Conservation (phyloP, 176 grass and related monocot genomes). For the Tillandsia leiboldiana region DNA sequence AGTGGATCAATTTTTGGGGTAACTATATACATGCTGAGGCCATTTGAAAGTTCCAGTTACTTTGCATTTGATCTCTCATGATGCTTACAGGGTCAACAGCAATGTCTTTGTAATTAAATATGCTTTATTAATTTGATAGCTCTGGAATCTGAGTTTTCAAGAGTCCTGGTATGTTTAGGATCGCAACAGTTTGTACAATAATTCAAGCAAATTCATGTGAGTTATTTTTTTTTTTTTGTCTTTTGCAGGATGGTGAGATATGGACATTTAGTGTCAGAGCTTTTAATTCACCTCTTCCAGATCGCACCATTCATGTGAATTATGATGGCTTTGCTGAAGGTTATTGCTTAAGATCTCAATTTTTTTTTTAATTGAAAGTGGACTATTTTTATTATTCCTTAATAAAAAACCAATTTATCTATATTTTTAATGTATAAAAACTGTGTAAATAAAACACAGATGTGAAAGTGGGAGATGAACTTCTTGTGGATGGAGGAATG, state of each 20-base stretch:
- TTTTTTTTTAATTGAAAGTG: slow-evolving; percentile 1
- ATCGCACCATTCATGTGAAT: slow-evolving; percentile 79
- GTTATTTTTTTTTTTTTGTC: not conserved
- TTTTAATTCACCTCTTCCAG: slow-evolving; percentile 71
- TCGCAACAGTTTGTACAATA: too few relatives aligned
- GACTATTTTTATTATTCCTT: not conserved
- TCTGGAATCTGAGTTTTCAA: too few relatives aligned
- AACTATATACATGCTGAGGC: too few relatives aligned
- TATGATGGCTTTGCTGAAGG: slow-evolving; percentile 98
- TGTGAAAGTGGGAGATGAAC: slow-evolving; percentile 85
- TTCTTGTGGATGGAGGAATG: slow-evolving; percentile 97
- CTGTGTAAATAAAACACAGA: slow-evolving; percentile 37
- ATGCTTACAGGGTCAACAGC: too few relatives aligned
- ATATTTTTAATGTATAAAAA: not conserved
- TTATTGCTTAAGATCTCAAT: slow-evolving; percentile 22
- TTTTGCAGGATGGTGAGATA: slow-evolving; percentile 91
- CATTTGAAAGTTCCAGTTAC: too few relatives aligned
- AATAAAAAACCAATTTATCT: not conserved
- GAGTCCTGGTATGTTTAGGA: too few relatives aligned
- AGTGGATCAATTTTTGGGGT: too few relatives aligned
- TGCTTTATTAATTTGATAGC: too few relatives aligned
- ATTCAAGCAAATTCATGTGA: not conserved
- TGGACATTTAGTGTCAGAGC: slow-evolving; percentile 97
- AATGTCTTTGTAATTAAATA: too few relatives aligned
- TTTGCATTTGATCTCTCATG: too few relatives aligned